Percentiles rank a stretch among this genome's conserved stretches.
Evolutionary conservation across 2,329 filamentous ascomycete genomes (phyloP).

Genomic region (Exophiala sp.): DNA sequence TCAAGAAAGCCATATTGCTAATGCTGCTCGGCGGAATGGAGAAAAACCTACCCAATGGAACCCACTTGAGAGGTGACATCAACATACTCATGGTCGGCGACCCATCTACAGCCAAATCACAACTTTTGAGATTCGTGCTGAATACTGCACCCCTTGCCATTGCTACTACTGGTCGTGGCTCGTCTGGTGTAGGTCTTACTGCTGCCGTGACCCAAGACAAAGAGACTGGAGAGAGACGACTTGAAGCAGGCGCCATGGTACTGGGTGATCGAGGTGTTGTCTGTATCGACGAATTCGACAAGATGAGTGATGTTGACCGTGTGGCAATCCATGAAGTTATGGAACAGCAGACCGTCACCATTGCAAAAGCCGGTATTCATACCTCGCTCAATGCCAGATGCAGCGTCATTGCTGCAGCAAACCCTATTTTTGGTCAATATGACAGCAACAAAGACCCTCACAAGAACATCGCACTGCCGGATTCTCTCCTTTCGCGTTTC

Average conservation of each 20-base stretch:
- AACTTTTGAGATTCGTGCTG: slow-evolving; percentile 90
- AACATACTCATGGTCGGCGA: slow-evolving; percentile 99
- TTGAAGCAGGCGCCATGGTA: slow-evolving; percentile 98
- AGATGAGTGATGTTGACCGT: slow-evolving; percentile 97
- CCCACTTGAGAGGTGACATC: slow-evolving; percentile 95
- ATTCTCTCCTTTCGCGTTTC: slow-evolving; percentile 96
- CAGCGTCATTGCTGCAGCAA: slow-evolving; percentile 92
- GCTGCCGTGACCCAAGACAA: slow-evolving; percentile 96
- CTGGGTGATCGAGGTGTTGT: slow-evolving; percentile 95
- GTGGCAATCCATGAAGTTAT: slow-evolving; percentile 99
- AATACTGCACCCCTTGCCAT: slow-evolving; percentile 96
- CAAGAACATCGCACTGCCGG: slow-evolving; percentile 95
- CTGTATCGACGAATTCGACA: slow-evolving; percentile 99
- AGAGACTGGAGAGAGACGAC: slow-evolving; percentile 88
- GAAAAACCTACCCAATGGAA: slow-evolving; percentile 97
- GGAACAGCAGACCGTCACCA: slow-evolving; percentile 99
- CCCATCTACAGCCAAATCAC: slow-evolving; percentile 97
- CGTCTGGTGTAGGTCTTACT: slow-evolving; percentile 94
- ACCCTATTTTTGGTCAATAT: slow-evolving; percentile 97
- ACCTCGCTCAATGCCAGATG: slow-evolving; percentile 95
- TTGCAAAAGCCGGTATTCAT: slow-evolving; percentile 97
- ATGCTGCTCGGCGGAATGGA: slow-evolving; percentile 96
- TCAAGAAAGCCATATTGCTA: slow-evolving; percentile 94
- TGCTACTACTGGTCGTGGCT: slow-evolving; percentile 92
- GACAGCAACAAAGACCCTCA: slow-evolving; percentile 98